Base-by-base conservation (phyloP, 1,284 basidiomycete genomes). In the Trichosporon sp. region DNA sequence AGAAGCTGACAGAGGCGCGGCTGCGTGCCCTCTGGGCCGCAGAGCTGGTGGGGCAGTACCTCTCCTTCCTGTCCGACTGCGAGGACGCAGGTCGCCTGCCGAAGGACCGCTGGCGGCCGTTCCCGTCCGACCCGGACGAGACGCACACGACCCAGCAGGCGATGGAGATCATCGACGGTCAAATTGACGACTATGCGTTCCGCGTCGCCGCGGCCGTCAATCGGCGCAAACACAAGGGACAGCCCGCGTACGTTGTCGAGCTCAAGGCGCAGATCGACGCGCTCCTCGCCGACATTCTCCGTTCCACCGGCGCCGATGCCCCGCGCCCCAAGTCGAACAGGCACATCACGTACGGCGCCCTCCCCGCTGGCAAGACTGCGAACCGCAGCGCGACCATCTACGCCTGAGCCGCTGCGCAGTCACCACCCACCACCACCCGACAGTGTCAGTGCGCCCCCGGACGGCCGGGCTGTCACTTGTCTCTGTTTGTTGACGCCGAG, bases 351-450 rank as follows among this genome's bases (percentile, higher is more conserved):
- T 63, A 63, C 35, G 59, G 31, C 59, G 59, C 32, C 14, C 59
- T 32, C 32, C 32, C 59, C 14, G 59, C 32, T 5, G 59, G 32
- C 31, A 35, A 63, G 59, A 37, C 59, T 31, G 32, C 59, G 14
- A 63, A 63, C 59, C 59, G 59, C 59, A 63, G 59, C 59, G 59
- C 59, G 35, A 63, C 31, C 31, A 63, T 63, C 59, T 63, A 63
- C 59, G 59, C 59, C 31, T 63, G n/a, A 16, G n/a, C 51, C 21
- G 5, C 7, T 16, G 7, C 51, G 40, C 40, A 46, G 43, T 46
- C 43, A 46, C 43, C 43, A 26, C 26, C 26, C 2, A 26, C 26
- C 26, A n/a, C 43, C 43, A 7, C 43, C 43, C 43, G 43, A 4
- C 43, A 46, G 14, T 11, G 14, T 46, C 43, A 46, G 43, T 46